Conservation (phyloP, 2,329 filamentous ascomycete genomes). For the Monosporascus sp. region DNA sequence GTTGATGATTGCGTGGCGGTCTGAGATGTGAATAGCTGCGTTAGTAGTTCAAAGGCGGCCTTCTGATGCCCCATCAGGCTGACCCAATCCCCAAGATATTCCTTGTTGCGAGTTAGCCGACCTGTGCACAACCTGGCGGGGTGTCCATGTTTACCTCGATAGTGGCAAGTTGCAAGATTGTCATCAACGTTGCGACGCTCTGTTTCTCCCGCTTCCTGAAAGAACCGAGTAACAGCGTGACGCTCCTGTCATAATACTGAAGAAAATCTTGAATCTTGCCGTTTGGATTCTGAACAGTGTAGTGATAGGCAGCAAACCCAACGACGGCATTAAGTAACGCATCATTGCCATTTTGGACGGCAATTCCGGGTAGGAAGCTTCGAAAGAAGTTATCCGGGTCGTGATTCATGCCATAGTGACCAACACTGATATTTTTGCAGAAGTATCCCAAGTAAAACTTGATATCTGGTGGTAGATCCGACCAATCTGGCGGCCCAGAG, state of each 20-base stretch:
- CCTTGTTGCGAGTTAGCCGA: conserved; percentile 45
- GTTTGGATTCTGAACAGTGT: conserved; percentile 63
- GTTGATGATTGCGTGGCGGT: conserved; percentile 66
- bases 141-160: conserved; percentile 65
- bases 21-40: conserved; percentile 70
- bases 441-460: conserved; percentile 77
- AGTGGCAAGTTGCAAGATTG: conserved; percentile 85
- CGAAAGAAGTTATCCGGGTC: conserved; percentile 71
- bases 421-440: conserved; percentile 68
- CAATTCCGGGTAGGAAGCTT: conserved; percentile 63
- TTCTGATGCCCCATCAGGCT: conserved; percentile 90
- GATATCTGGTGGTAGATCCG: conserved; percentile 61
- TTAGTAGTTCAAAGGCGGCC: conserved; percentile 78
- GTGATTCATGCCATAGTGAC: conserved; percentile 75
- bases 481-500: conserved; percentile 40
- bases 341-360: conserved; percentile 61
- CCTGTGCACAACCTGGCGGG: not conserved
- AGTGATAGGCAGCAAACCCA: conserved; percentile 84
- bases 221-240: conserved; percentile 67
- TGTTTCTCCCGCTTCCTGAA: conserved; percentile 67
- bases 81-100: conserved; percentile 92
- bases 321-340: conserved; percentile 81
- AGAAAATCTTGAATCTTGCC: conserved; percentile 78
- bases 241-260: conserved; percentile 83
- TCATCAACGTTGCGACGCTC: conserved; percentile 70